Evolutionary conservation across 768 basidiomycete genomes (phyloP).

Genomic region (Lactarius sp.): DNA sequence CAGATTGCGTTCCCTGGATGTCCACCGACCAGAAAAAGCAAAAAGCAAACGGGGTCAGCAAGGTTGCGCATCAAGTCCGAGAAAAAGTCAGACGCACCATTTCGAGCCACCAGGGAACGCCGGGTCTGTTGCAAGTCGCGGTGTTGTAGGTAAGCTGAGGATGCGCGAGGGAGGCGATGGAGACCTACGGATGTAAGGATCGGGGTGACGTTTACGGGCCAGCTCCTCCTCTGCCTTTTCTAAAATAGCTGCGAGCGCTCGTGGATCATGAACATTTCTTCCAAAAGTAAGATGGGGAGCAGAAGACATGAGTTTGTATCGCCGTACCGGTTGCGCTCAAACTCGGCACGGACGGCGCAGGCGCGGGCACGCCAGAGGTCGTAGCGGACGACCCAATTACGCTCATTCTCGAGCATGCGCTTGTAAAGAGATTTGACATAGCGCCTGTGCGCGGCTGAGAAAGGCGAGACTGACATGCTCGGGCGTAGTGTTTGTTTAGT

Average conservation of each 20-base stretch:
- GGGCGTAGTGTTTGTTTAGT: not conserved
- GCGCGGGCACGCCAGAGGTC: constrained; percentile 86
- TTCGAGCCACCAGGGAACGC: constrained; percentile 89
- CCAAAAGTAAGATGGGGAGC: not conserved
- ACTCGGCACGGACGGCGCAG: constrained; percentile 82
- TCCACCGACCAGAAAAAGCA: not conserved
- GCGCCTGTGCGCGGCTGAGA: constrained; percentile 68
- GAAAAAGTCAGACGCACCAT: constrained; percentile 60
- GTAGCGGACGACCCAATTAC: constrained; percentile 86
- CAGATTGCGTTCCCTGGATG: constrained; percentile 70
- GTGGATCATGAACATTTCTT: constrained; percentile 81
- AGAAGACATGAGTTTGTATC: constrained; percentile 17
- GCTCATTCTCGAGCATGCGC: constrained; percentile 76
- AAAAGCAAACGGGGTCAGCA: constrained; percentile 1
- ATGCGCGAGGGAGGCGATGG: not conserved
- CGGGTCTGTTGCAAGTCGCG: constrained; percentile 48
- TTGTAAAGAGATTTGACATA: constrained; percentile 92
- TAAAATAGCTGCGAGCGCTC: constrained; percentile 71
- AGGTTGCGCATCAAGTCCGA: not conserved
- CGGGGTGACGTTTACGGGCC: constrained; percentile 69
- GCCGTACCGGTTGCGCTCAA: constrained; percentile 83
- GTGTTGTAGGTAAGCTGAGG: constrained; percentile 2
- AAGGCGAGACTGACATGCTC: constrained; percentile 55
- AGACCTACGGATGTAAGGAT: constrained; percentile 77
- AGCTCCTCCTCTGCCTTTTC: constrained; percentile 75